A percentile compares a stretch with the other conserved stretches of the same genome.
phyloP scores from a whole-genome alignment of 495 filamentous ascomycete species.

The Aspergillus indologenus region DNA sequence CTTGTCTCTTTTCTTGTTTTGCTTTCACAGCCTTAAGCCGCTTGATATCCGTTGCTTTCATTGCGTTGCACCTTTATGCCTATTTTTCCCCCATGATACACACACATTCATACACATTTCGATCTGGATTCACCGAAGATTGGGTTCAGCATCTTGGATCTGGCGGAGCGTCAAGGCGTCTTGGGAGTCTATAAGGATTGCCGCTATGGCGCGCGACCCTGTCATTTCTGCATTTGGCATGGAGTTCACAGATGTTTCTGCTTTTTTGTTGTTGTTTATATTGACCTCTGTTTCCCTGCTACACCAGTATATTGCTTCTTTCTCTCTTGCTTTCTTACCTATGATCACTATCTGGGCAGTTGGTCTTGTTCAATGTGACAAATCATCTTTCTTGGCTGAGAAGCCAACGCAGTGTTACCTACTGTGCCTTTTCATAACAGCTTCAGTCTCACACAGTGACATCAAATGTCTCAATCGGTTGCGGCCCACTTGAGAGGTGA shows the following conservation, averaged over 20 bases:
- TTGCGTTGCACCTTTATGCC: neutral
- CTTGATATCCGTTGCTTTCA: neutral
- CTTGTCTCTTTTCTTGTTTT: constrained; percentile 6
- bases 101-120: neutral
- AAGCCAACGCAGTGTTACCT: too few relatives aligned
- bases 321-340: neutral
- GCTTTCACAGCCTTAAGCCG: constrained; percentile 6
- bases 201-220: constrained; percentile 11
- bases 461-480: too few relatives aligned
- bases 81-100: constrained; percentile 1
- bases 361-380: neutral
- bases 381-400: too few relatives aligned
- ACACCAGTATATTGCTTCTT: neutral
- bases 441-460: too few relatives aligned
- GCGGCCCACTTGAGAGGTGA: neutral
- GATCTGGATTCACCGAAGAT: neutral
- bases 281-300: constrained; percentile 1
- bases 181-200: constrained; percentile 20
- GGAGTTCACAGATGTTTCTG: constrained; percentile 13
- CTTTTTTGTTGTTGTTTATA: constrained; percentile 18
- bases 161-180: constrained; percentile 19
- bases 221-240: constrained; percentile 18
- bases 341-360: neutral
- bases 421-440: too few relatives aligned
- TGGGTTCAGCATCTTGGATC: constrained; percentile 14